These are phyloP conservation scores for Rhexocercosporidium sp. DNA, from an alignment of 2,329 filamentous ascomycete genomes.

Conservation along the genomic window DNA sequence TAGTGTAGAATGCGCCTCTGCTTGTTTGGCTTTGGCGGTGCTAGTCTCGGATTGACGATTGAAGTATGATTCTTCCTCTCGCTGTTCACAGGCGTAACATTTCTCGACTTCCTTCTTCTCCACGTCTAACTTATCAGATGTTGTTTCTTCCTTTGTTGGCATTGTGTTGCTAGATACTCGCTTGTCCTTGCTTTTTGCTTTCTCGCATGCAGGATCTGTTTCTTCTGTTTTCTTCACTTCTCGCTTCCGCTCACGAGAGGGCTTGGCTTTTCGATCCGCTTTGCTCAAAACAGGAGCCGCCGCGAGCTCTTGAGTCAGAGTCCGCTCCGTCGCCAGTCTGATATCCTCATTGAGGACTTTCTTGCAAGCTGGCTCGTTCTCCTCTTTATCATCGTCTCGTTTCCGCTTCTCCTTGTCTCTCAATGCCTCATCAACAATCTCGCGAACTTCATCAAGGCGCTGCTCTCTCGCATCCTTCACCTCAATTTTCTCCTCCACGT, in stretches of 20 bases:
- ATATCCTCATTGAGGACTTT: background rate
- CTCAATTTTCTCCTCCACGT: slow-evolving; percentile 5
- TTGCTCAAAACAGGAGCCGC: background rate
- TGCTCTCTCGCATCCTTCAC: background rate
- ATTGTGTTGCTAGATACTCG: background rate
- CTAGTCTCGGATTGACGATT: background rate
- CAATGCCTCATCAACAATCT: background rate
- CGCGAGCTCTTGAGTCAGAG: background rate
- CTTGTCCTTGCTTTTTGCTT: background rate
- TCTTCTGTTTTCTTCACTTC: background rate
- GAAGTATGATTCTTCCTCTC: background rate
- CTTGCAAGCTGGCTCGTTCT: background rate
- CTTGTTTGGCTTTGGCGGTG: background rate
- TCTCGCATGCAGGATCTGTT: background rate
- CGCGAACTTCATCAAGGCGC: background rate
- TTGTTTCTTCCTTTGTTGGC: background rate
- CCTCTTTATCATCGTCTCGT: background rate
- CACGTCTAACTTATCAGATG: too few species aligned
- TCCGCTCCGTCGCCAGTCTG: background rate
- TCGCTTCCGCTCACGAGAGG: background rate
- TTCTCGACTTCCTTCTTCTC: background rate
- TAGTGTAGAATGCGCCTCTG: background rate
- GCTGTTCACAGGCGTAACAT: background rate
- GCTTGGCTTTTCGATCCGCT: background rate
- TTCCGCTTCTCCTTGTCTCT: slow-evolving; percentile 2